Base-by-base conservation (phyloP, 2,329 filamentous ascomycete genomes). In the Thielaviopsis musarum region DNA sequence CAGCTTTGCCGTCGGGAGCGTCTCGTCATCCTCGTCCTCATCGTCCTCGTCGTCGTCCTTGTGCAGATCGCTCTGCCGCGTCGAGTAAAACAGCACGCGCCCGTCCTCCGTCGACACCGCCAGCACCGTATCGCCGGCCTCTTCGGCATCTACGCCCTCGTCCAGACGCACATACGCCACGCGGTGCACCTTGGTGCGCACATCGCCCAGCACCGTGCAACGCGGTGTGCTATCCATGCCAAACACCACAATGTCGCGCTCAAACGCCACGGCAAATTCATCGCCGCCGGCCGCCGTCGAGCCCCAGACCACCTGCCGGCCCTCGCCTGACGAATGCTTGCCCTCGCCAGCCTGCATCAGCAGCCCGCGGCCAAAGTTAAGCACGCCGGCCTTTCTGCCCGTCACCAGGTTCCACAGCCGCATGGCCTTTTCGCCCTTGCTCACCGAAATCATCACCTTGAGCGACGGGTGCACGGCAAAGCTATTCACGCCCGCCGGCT, bases 401-500 rank as follows among this genome's bases (percentile, higher is more conserved):
- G 91, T 97, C 64, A 97, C 90, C 64, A 98, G 71, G 68, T 98
- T 97, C 93, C 93, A 98, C 64, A 97, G 71, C 64, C 93, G 77
- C 87, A 98, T 94, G 67, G 85, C 89, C 64, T 83, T 84, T 74
- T 98, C 93, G 64, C 90, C 90, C 66, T 85, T 88, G 65, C 88
- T 86, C 9, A 97, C 90, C 65, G 83, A 94, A 62, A 98, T 82
- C 88, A 97, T 95, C 56, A 98, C 76, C 73, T 96, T 97, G 80
- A 95, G 88, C 70, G 88, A 94, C 0, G 93, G 91, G 69, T 98
- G 93, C 26, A 98, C 86, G 1, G 91, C 89, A 70, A 98, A 95
- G 69, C 91, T 88, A 69, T 95, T 97, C 65, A 97, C 82, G 19
- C 93, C 93, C n/a, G 84, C 81, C 0, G 91, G 91, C 26, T 86